Conservation (phyloP, 805 yeast genomes). For the Lipomyces yamadae region DNA sequence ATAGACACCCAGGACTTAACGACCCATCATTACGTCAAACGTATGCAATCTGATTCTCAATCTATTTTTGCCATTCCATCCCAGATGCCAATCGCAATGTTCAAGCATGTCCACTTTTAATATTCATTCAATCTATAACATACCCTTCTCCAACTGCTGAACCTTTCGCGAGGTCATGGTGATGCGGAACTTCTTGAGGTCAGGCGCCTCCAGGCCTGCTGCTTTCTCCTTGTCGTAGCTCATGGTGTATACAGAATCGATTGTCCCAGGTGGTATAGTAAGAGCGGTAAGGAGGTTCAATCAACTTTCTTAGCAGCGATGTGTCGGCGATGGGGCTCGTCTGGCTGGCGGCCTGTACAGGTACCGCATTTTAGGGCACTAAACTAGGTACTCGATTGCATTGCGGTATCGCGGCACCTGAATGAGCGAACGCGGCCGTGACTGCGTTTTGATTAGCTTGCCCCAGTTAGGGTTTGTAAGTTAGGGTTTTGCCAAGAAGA, state of each 20-base stretch:
- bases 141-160: constrained; percentile 86
- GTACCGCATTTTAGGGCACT: not conserved
- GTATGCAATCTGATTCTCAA: not conserved
- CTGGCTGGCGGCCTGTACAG: not conserved
- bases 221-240: constrained; percentile 51
- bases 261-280: not conserved
- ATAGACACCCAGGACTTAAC: not conserved
- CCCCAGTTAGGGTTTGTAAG: not conserved
- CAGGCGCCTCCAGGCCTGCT: constrained; percentile 36
- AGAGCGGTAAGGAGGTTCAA: not conserved
- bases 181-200: constrained; percentile 94
- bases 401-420: not conserved
- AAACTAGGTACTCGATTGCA: not conserved
- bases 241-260: constrained; percentile 19
- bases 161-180: constrained; percentile 99
- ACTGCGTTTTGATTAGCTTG: not conserved
- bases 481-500: not conserved
- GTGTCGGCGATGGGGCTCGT: not conserved
- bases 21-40: not conserved
- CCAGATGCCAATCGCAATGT: not conserved
- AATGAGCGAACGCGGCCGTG: not conserved
- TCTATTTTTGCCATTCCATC: not conserved
- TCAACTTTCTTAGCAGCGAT: too few relatives aligned
- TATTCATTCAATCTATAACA: too few relatives aligned
- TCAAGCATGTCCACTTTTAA: too few relatives aligned